Base-by-base conservation (phyloP, 192 early-diverging fungal genomes). In the Borealophlyctis nickersoniae region DNA sequence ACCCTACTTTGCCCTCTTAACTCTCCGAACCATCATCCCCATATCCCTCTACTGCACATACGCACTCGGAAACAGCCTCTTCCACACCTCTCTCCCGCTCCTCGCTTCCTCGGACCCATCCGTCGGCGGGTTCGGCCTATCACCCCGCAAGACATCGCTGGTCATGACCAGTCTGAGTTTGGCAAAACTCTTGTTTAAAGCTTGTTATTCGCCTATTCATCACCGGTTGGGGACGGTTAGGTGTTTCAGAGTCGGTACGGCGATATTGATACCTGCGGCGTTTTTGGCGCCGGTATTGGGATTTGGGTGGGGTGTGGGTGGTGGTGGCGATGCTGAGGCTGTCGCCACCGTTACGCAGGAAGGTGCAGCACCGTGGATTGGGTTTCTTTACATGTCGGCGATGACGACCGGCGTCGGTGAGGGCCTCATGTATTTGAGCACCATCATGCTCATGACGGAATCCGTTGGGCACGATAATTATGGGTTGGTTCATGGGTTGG, bases 391-490 rank as follows among this genome's bases (percentile, higher is more conserved):
- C 32, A 32, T 48, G 9, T 35, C 64, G 9, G 58, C 66, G 14
- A 26, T 58, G 2, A 28, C 72, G 28, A 58, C 70, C 39, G 76
- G 76, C 13, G 52, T 52, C 2, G 76, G 72, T 3, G 73, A 74
- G 26, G 76, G 72, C 0, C 45, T 74, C n/a, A 52, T 58, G 13
- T 78, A 78, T 34, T 56, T 78, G 32, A 45, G 58, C 32, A 52
- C 74, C 23, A 71, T 78, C 30, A 73, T 78, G 72, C 32, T 68
- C 23, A 51, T 78, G 27, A 78, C 76, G 0, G 70, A 74, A 36
- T 60, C 66, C 5, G 76, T 78, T 1, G 28, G 30, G 28, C 48
- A 55, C 0, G 50, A 54, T n/a, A 66, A 73, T 27, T 71, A 62
- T 57, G 76, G 76, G 1, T 33, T 72, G 35, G 54, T 78, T 2